phyloP scores from a whole-genome alignment of 2,329 filamentous ascomycete genomes.

The Alternaria triticimaculans region DNA sequence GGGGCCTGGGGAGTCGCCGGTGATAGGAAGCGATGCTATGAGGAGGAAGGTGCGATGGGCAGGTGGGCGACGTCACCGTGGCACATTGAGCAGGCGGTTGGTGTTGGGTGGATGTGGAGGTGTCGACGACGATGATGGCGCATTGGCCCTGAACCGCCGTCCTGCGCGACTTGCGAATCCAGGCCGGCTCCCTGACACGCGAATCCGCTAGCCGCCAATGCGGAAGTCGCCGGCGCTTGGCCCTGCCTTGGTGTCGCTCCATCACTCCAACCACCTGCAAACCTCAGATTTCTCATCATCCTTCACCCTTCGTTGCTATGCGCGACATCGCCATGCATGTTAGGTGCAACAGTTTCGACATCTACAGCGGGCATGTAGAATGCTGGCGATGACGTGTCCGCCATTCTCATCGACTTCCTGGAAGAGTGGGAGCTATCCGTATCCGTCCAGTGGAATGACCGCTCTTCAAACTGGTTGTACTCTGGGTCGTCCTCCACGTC shows the following conservation, averaged over 20 bases:
- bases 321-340: neutral
- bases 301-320: neutral
- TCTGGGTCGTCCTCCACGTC: slow-evolving; percentile 3
- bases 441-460: neutral
- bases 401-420: too few species aligned
- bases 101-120: slow-evolving; percentile 7
- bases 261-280: neutral
- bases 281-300: neutral
- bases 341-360: neutral
- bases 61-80: slow-evolving; percentile 16
- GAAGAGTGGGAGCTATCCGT: neutral
- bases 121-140: slow-evolving; percentile 6
- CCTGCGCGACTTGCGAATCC: slow-evolving; percentile 17
- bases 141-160: slow-evolving; percentile 12
- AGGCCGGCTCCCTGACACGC: slow-evolving; percentile 16
- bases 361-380: neutral
- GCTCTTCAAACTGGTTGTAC: neutral
- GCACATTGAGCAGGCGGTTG: slow-evolving; percentile 18
- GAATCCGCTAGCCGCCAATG: slow-evolving; percentile 12
- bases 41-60: slow-evolving; percentile 1
- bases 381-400: neutral
- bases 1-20: neutral
- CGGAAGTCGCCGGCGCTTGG: slow-evolving; percentile 11
- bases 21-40: neutral
- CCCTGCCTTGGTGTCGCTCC: neutral